phyloP scores from a whole-genome alignment of 2,329 filamentous ascomycete genomes.

The Colletotrichum endophyticum region DNA sequence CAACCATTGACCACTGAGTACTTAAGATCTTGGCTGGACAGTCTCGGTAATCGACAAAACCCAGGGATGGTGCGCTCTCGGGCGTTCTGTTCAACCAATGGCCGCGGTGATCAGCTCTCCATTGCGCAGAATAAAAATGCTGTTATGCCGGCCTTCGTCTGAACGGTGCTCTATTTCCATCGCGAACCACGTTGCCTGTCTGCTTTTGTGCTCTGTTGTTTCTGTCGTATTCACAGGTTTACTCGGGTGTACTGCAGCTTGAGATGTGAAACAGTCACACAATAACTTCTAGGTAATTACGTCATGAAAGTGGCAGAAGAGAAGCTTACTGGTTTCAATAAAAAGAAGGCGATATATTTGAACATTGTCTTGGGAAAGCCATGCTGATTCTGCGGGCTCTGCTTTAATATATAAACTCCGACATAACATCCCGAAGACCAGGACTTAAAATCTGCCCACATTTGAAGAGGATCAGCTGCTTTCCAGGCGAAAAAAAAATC shows the following conservation, averaged over 20 bases:
- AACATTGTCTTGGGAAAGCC: neutral
- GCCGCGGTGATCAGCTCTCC: no score
- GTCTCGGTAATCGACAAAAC: no score
- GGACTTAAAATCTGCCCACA: neutral
- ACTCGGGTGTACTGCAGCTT: neutral
- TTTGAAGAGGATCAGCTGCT: neutral
- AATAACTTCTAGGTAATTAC: no score
- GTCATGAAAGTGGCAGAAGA: no score
- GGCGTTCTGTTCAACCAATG: no score
- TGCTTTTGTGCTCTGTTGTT: neutral
- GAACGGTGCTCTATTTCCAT: neutral
- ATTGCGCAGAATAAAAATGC: no score
- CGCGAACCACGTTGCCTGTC: no score
- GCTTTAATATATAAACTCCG: neutral
- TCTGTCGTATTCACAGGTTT: neutral
- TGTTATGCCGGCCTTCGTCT: neutral
- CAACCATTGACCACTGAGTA: no score
- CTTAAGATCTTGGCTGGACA: no score
- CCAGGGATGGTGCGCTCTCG: no score
- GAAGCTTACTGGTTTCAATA: accelerated
- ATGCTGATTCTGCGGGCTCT: neutral
- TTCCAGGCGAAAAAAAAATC: accelerated
- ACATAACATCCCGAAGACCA: neutral
- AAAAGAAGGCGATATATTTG: accelerated
- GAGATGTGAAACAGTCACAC: no score